Base-by-base conservation (phyloP, 805 yeast species). In the Saitoella complicata region DNA sequence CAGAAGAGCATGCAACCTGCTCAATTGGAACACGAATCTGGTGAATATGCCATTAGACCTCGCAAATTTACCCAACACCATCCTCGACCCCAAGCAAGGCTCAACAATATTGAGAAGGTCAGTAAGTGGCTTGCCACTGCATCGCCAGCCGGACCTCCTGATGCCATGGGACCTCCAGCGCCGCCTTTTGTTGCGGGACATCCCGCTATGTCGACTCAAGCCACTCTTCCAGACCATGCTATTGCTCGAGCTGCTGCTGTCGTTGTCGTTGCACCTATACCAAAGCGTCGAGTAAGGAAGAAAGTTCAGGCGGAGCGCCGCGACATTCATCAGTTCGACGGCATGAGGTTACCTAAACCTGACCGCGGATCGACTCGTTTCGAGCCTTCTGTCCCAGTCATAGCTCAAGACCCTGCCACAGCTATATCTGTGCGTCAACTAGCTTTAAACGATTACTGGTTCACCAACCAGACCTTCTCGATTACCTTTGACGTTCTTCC, bases 401-500 rank as follows among this genome's bases (percentile, higher is more conserved):
- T n/a, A 7, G 39, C 39, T 8, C 10, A n/a, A n/a, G 13, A 13
- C 9, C 13, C n/a, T n/a, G 39, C n/a, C 10, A 13, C 5, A 37
- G 30, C 9, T 13, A n/a, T 8, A n/a, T 8, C 39, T 8, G 30
- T 9, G 30, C 9, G 29, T 8, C 13, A 37, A 7, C n/a, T n/a
- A n/a, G 39, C 13, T 8, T 8, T 7, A 3, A 7, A 37, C 5
- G 30, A 46, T 8, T 51, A 45, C 34, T 37, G 10, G 21, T 46
- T 50, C 29, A 40, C 50, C 5, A 40, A 42, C 4, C 40, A 45
- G 30, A 48, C 46, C 21, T 51, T 44, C 39, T 47, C 54, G 6
- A 45, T 36, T 7, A 46, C 53, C 9, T 51, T 51, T 36, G 53
- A 46, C 30, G 43, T 50, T 29, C 39, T 42, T 7, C 54, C 54